Evolutionary conservation across 306 rosid genomes (phyloP), one percentile per base, ranked within the genome.

Genomic region (Lathyrus aphaca): DNA sequence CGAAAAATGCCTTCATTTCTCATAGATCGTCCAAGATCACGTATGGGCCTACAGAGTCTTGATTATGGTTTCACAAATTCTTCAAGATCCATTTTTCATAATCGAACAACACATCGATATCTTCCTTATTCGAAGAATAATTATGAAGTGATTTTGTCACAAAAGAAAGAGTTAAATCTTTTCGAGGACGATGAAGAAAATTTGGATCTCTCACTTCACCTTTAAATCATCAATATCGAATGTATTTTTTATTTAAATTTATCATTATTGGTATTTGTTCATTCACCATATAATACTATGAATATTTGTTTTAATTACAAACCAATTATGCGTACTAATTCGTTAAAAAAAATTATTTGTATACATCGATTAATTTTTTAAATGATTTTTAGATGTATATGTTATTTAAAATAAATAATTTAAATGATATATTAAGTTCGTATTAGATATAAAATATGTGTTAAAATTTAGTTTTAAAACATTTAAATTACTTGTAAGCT

Each of bases 131-230:
- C 58, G 13, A 61, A 27, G 5, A 11, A 56, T 18, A 12, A 16
- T 65, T 1, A 35, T 35, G 10, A 35, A 35, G 10, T 7, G 39
- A 35, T 35, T 35, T 35, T 35, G 39, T 35, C 39, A 35, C 11
- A 1, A 39, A 45, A 32, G 57, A 54, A 37, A 5, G 79, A 81
- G 65, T 76, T 78, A 14, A 46, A 19, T 68, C 77, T 68, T 69
- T 79, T 50, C 14, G 57, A 68, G 3, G 21, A 56, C 8, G 29
- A 49, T 27, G 43, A 64, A 30, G 57, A 66, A 1, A 23, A 61
- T 57, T 18, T 77, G 32, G 86, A 83, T 76, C 80, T 79, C 39
- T 79, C 72, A 0, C 82, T 81, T 12, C 82, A 72, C 72, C 84
- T 85, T 15, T 85, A 76, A 74, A 68, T 45, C 17, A 45, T 14